Conservation (phyloP, 306 rosid species). For the Quercus wislizeni region DNA sequence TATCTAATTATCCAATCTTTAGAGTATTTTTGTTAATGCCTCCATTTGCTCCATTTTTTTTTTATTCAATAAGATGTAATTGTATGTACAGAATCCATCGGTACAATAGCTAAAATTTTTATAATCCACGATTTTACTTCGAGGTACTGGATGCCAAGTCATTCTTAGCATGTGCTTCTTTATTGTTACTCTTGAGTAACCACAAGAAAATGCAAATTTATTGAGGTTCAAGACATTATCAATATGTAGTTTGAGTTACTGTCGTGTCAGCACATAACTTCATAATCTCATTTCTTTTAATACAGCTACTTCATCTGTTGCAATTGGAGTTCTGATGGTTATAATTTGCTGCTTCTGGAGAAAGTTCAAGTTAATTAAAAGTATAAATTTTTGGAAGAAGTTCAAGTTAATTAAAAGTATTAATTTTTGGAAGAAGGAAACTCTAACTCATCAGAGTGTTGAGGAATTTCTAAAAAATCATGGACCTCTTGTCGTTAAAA, state of each 20-base stretch:
- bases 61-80: no score
- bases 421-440: no score
- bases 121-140: background rate
- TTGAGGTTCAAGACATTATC: background rate
- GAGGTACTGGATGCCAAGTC: background rate
- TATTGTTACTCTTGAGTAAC: background rate
- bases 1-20: no score
- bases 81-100: no score
- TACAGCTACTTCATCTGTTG: background rate
- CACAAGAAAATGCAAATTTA: background rate
- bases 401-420: no score
- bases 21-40: no score
- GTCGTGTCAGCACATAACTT: background rate
- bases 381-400: no score
- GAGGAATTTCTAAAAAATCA: background rate
- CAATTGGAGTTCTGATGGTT: background rate
- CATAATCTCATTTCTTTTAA: background rate
- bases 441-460: no score
- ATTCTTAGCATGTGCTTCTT: background rate
- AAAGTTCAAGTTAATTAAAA: no score
- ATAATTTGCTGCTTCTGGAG: no score
- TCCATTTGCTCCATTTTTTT: no score
- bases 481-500: conserved; percentile 2
- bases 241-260: background rate
- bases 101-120: background rate